These are phyloP conservation scores for Arabidopsis suecica DNA, from an alignment of 345 rosid genomes.

Conservation along the genomic window DNA sequence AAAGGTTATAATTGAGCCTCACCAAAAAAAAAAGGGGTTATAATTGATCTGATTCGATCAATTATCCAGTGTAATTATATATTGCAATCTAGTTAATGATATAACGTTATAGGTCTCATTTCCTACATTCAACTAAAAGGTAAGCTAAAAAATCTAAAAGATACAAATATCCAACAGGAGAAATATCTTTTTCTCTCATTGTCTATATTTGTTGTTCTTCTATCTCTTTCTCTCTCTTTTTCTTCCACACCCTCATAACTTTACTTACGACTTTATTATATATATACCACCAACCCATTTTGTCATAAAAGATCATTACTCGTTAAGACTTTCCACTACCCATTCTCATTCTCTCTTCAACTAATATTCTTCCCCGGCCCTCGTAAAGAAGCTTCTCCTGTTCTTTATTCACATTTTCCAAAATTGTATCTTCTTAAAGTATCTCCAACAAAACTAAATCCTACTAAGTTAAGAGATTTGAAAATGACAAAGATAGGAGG, in stretches of 20 bases:
- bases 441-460: constrained; percentile 1
- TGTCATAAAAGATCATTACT: constrained; percentile 30
- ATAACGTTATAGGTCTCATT: neutral
- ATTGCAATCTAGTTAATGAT: no score
- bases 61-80: neutral
- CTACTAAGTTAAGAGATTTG: constrained; percentile 19
- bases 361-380: constrained; percentile 9
- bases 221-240: constrained; percentile 6
- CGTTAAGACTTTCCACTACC: constrained; percentile 22
- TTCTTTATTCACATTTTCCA: constrained; percentile 19
- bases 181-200: constrained; percentile 25
- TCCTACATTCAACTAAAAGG: neutral
- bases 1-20: no score
- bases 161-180: constrained; percentile 16
- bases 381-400: constrained; percentile 24
- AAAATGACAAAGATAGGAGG: constrained; percentile 70
- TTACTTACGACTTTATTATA: constrained; percentile 17
- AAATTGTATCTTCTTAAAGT: neutral
- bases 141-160: neutral
- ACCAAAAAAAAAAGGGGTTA: no score
- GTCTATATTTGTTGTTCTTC: constrained; percentile 7
- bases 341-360: constrained; percentile 30
- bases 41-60: no score
- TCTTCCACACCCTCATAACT: constrained; percentile 21
- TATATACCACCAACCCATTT: constrained; percentile 26